Conservation (phyloP, 495 filamentous ascomycete genomes). For the Letharia lupina region DNA sequence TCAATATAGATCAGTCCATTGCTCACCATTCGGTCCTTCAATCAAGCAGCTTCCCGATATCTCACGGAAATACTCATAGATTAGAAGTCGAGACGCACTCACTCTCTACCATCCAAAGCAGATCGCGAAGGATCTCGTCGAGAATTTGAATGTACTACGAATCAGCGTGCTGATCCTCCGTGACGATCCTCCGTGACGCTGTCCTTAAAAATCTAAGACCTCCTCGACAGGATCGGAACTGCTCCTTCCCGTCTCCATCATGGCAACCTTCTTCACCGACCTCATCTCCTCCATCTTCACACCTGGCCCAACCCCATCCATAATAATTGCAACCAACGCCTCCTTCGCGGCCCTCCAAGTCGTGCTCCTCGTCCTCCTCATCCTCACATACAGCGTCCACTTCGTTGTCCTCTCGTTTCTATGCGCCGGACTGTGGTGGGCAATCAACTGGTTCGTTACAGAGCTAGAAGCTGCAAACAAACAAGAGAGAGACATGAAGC, state of each 20-base stretch:
- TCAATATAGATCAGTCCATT: neutral
- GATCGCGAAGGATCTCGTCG: neutral
- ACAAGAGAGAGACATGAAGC: conserved; percentile 54
- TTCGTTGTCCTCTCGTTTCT: conserved; percentile 73
- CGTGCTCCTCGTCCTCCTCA: conserved; percentile 64
- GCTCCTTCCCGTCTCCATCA: conserved; percentile 31
- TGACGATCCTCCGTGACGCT: neutral
- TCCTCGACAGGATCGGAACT: neutral
- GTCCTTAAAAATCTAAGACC: neutral
- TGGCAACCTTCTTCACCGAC: conserved; percentile 73
- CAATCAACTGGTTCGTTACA: conserved; percentile 91
- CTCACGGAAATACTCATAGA: neutral
- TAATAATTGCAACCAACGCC: conserved; percentile 83
- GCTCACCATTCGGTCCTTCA: neutral
- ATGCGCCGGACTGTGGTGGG: conserved; percentile 75
- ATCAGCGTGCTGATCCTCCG: neutral
- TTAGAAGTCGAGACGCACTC: neutral
- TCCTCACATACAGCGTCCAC: conserved; percentile 80
- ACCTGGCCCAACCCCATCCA: conserved; percentile 76
- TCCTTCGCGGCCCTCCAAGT: conserved; percentile 78
- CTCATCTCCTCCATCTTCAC: conserved; percentile 91
- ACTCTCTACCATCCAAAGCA: neutral
- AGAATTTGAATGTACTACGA: neutral
- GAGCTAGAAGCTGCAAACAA: conserved; percentile 63
- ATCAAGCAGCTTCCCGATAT: neutral